Evolutionary conservation across 1,139 yeast species (phyloP).

Genomic region (Lodderomyces pseudojiufengensis): DNA sequence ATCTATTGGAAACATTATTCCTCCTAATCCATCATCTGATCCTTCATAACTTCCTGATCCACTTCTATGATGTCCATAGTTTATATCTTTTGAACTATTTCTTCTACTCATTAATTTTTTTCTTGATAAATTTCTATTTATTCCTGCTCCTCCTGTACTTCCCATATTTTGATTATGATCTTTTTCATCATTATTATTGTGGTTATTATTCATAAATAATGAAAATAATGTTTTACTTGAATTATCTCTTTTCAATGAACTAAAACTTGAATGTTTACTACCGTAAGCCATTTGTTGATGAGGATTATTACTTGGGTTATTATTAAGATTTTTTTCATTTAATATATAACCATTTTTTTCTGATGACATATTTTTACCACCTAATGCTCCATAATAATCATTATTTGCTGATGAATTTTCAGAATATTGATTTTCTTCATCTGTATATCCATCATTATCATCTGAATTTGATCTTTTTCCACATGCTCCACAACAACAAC

Average conservation of each 20-base stretch:
- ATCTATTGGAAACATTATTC: slow-evolving; percentile 37
- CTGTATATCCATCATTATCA: slow-evolving; percentile 27
- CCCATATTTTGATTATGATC: slow-evolving; percentile 7
- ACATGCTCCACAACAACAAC: slow-evolving; percentile 26
- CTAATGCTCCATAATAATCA: background rate
- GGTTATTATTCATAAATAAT: slow-evolving; percentile 18
- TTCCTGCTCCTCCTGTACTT: slow-evolving; percentile 16
- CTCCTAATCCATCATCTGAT: slow-evolving; percentile 1
- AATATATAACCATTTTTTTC: too few species aligned
- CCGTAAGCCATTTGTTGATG: background rate
- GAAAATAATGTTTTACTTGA: slow-evolving; percentile 36
- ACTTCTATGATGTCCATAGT: slow-evolving; percentile 2
- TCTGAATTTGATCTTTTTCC: slow-evolving; percentile 11
- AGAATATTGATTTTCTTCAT: slow-evolving; percentile 38
- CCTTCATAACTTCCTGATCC: slow-evolving; percentile 3
- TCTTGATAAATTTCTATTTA: slow-evolving; percentile 31
- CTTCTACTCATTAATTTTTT: slow-evolving; percentile 25
- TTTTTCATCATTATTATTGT: slow-evolving; percentile 10
- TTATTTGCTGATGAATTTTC: slow-evolving; percentile 18
- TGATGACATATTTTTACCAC: too few species aligned
- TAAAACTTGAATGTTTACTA: slow-evolving; percentile 14
- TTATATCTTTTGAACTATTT: slow-evolving; percentile 6
- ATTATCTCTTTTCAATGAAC: slow-evolving; percentile 27
- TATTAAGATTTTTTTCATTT: too few species aligned
- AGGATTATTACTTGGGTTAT: too few species aligned